Percentiles rank a stretch among this genome's conserved stretches.
Evolutionary conservation across 140 eudicot genomes (phyloP).

Genomic region (Anethum foeniculum): DNA sequence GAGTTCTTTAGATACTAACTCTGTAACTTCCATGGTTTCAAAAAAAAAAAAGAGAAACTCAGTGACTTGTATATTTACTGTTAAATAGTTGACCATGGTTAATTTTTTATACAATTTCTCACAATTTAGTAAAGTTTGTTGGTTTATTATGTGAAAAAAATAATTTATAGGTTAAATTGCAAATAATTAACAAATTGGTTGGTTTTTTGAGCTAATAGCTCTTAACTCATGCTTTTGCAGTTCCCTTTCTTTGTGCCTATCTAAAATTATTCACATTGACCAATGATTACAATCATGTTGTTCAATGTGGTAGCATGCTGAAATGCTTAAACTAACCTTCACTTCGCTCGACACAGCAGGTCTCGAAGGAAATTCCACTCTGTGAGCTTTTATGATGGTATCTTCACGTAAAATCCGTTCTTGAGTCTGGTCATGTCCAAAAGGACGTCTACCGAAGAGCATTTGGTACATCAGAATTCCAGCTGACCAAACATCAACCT

Average conservation of each 20-base stretch:
- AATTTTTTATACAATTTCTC: no score
- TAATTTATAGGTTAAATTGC: no score
- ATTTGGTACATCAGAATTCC: constrained; percentile 89
- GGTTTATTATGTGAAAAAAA: no score
- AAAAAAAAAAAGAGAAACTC: no score
- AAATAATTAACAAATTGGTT: no score
- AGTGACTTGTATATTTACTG: no score
- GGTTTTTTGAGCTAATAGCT: not conserved
- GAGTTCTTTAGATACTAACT: no score
- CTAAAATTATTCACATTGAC: not conserved
- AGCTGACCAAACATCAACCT: constrained; percentile 99
- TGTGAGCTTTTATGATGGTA: constrained; percentile 89
- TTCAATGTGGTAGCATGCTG: not conserved
- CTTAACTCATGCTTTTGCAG: not conserved
- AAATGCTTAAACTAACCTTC: constrained; percentile 36
- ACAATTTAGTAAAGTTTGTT: no score
- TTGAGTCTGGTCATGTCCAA: constrained; percentile 95
- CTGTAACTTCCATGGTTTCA: no score
- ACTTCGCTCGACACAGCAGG: constrained; percentile 92
- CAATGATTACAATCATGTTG: not conserved
- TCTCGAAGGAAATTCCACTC: constrained; percentile 93
- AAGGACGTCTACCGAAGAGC: constrained; percentile 95
- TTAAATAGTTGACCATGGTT: no score
- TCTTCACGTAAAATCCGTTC: constrained; percentile 97
- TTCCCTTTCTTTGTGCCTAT: not conserved